phyloP scores from a whole-genome alignment of 1,284 basidiomycete genomes.

The Boletus mariae region DNA sequence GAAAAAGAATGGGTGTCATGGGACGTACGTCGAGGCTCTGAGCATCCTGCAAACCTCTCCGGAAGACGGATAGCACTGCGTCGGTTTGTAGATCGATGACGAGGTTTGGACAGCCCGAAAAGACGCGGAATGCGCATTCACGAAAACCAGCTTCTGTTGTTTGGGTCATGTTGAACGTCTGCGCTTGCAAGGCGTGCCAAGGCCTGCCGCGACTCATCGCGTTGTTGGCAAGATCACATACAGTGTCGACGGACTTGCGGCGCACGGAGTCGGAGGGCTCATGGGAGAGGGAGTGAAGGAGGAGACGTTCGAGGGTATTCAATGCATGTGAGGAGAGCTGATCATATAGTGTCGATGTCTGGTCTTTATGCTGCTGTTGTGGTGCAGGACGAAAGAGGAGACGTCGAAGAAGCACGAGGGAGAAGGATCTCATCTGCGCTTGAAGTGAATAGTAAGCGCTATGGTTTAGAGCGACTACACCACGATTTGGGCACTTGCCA shows the following conservation, averaged over 20 bases:
- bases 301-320: conserved; percentile 62
- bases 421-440: conserved; percentile 74
- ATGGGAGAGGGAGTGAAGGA: conserved; percentile 62
- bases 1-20: not conserved
- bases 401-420: conserved; percentile 70
- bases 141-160: conserved; percentile 37
- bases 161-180: conserved; percentile 63
- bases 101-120: conserved; percentile 65
- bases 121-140: conserved; percentile 54
- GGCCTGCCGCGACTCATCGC: conserved; percentile 69
- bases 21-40: conserved; percentile 58
- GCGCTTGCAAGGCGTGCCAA: conserved; percentile 74
- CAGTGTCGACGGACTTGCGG: conserved; percentile 69
- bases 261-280: conserved; percentile 56
- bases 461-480: not conserved
- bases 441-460: conserved; percentile 15
- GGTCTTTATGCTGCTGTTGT: conserved; percentile 32
- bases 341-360: conserved; percentile 61
- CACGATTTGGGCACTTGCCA: conserved; percentile 44
- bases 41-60: conserved; percentile 60
- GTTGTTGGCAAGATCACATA: conserved; percentile 69
- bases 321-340: conserved; percentile 64
- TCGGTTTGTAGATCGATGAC: conserved; percentile 70
- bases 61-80: conserved; percentile 57
- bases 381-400: conserved; percentile 60